Base-by-base conservation (phyloP, 2,329 filamentous ascomycete genomes). In the Epichloe elymi region DNA sequence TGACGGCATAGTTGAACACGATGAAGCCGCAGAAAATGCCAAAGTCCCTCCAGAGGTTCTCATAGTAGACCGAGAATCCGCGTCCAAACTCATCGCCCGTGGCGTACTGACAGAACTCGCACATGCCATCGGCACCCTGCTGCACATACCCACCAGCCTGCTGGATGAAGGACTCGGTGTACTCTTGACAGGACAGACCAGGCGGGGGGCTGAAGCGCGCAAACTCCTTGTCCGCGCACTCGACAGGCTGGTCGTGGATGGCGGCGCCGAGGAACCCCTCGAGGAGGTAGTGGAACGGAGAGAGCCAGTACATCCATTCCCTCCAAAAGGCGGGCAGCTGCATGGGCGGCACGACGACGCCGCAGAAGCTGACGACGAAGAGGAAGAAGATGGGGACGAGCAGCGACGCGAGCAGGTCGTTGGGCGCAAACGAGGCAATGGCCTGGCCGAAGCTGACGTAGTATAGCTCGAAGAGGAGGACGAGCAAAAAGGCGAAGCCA, bases 311-410 rank as follows among this genome's bases (percentile, higher is more conserved):
- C 77, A 83, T 79, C 75, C 75, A 80, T 7, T 65, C 65, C 14
- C 72, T 70, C 83, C 83, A 86, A 62, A 86, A 86, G 1, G 69
- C 63, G 0, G 79, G 78, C 0, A 87, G 64, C 3, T 72, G 71
- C 2, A 56, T 59, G 15, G 78, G 79, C 0, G 83, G 82, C 1
- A 86, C 82, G 10, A 85, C 75, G 5, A 86, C 80, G 52, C 83
- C 83, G 61, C 82, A 86, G 71, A 87, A 87, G 8, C 76, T 76
- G 20, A 85, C 73, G 38, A 86, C 74, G 58, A 86, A 86, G 26
- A 82, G 74, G 67, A 86, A 85, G 65, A 86, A 84, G 4, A 85
- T 62, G 0, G 84, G 83, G 1, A 86, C 81, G 1, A 86, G 69
- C 0, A 86, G 65, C 4, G 78, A 82, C 1, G 82, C 83, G 17